These are phyloP conservation scores for Claviceps maximensis DNA, from an alignment of 2,329 filamentous ascomycete species.

Conservation along the genomic window DNA sequence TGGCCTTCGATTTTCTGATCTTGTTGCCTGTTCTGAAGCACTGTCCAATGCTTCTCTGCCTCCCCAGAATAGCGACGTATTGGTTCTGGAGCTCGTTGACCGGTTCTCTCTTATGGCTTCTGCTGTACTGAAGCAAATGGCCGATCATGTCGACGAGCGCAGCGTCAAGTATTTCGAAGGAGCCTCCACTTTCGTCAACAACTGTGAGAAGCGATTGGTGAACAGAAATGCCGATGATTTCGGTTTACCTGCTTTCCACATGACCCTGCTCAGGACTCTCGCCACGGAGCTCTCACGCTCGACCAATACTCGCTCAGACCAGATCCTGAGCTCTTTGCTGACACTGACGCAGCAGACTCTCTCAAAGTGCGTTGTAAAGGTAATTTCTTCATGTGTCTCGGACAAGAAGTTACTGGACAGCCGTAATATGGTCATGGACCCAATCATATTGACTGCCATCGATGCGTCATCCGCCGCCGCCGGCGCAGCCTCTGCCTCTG, in stretches of 20 bases:
- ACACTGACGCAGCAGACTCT: conserved; percentile 15
- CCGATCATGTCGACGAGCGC: conserved; percentile 28
- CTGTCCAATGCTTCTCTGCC: conserved; percentile 16
- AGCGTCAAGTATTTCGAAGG: conserved; percentile 26
- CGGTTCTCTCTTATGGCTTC: conserved; percentile 20
- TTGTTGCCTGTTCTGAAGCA: conserved; percentile 21
- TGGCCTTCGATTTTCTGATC: conserved; percentile 27
- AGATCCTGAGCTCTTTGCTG: conserved; percentile 13
- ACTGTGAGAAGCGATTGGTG: conserved; percentile 9
- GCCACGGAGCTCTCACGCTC: conserved; percentile 16
- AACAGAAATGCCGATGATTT: neutral
- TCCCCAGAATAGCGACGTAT: conserved; percentile 12
- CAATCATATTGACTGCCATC: conserved; percentile 20
- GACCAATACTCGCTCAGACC: conserved; percentile 13
- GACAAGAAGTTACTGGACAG: conserved; percentile 18
- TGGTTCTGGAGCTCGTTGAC: conserved; percentile 19
- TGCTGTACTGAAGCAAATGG: conserved; percentile 29
- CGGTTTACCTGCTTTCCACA: conserved; percentile 17
- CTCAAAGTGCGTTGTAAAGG: conserved; percentile 13
- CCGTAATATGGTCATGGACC: conserved; percentile 10
- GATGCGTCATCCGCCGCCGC: conserved; percentile 17
- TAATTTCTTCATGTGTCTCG: conserved; percentile 15
- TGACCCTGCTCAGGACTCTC: conserved; percentile 24
- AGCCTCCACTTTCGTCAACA: conserved; percentile 14
- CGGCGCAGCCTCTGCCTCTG: conserved; percentile 9